These are phyloP conservation scores for Solanum etuberosum DNA, from an alignment of 257 asterid genomes.

Conservation along the genomic window DNA sequence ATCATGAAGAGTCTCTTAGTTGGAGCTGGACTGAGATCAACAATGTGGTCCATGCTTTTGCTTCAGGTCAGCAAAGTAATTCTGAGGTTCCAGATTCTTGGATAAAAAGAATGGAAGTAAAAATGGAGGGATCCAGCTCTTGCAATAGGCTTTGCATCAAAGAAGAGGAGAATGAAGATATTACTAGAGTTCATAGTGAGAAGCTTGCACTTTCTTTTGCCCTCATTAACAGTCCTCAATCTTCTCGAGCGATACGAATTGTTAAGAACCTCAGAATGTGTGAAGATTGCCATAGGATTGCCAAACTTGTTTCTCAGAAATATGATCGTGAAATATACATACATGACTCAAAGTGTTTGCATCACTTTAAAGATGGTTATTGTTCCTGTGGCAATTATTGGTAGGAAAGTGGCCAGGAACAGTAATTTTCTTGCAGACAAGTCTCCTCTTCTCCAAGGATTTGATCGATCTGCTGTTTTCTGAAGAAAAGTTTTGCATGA, in stretches of 20 bases:
- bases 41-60: constrained; percentile 36
- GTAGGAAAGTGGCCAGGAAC: constrained; percentile 18
- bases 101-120: constrained; percentile 25
- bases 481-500: not conserved
- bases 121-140: constrained; percentile 16
- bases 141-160: constrained; percentile 22
- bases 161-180: constrained; percentile 52
- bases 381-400: constrained; percentile 85
- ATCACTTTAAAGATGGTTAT: constrained; percentile 63
- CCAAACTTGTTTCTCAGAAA: constrained; percentile 35
- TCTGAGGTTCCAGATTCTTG: constrained; percentile 27
- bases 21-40: constrained; percentile 55
- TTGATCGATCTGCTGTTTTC: not conserved
- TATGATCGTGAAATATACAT: constrained; percentile 44
- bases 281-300: constrained; percentile 56
- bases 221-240: constrained; percentile 23
- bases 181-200: constrained; percentile 50
- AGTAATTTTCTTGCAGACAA: not conserved
- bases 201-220: constrained; percentile 58
- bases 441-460: not conserved
- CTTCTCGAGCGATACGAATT: constrained; percentile 28
- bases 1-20: constrained; percentile 17
- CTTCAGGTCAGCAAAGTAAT: constrained; percentile 21
- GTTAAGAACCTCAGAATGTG: constrained; percentile 68
- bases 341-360: constrained; percentile 57